Evolutionary conservation across 805 yeast genomes (phyloP), one percentile per base, ranked within the genome.

Genomic region (Jamesozyma gamospora): DNA sequence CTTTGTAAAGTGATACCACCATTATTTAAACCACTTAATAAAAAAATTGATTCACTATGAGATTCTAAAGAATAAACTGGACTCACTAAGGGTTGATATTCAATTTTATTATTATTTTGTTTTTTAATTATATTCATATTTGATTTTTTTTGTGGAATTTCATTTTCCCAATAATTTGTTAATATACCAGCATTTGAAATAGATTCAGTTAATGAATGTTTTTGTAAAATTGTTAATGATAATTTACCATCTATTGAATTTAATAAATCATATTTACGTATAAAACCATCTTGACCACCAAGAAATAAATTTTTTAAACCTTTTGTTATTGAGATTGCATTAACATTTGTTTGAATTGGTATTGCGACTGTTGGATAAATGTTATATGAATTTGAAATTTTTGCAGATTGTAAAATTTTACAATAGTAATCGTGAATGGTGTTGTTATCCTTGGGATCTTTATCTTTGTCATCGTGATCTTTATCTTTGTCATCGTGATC

Each of bases 271-370:
- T 81, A 92, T 55, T 83, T 87, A 35, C 98, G 68, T 27, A 92
- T 82, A 51, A 78, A 84, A 4, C 98, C 98, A 60, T 92, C 98
- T 48, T 82, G 90, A 9, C 97, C 97, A 16, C 98, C 98, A 1
- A 95, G 80, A 51, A 88, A 81, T 30, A 92, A 67, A 81, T 87
- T 88, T 53, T 79, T 79, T 32, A 87, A 79, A 5, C 94, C 94
- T 50, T 74, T 75, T 1, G 94, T 74, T 34, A 86, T 65, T 2
- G 88, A 80, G 28, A 90, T 49, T 2, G 92, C 72, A 60, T 86
- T 86, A 26, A 92, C 80, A 21, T 82, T 79, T 1, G 84, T 64
- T 1, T 85, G 71, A 51, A 84, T 86, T 1, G 95, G 90, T 10
- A 88, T 79, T 2, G 96, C 96, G 16, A 82, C 94, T 10, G 82